These are phyloP conservation scores for Candida labiduridarum DNA, from an alignment of 1,139 yeast species.

Conservation along the genomic window DNA sequence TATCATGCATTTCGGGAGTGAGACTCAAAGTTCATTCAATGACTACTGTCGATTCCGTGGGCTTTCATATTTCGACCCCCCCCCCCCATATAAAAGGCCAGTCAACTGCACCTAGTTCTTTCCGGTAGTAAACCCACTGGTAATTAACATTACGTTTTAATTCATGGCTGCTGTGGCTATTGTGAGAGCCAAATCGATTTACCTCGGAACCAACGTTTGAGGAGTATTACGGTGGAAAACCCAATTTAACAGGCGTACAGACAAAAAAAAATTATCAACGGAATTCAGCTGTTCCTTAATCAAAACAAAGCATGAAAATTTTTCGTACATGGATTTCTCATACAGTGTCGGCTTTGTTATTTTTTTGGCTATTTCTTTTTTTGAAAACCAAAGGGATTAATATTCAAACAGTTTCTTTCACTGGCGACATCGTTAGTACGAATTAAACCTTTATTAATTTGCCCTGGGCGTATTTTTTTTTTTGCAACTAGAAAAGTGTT, in stretches of 20 bases:
- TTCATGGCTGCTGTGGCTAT: background rate
- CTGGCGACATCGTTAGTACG: too few species aligned
- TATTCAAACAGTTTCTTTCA: background rate
- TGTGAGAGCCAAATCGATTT: too few species aligned
- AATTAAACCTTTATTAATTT: too few species aligned
- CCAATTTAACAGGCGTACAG: background rate
- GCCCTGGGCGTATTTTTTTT: background rate
- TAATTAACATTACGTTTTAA: too few species aligned
- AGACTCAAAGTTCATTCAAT: too few species aligned
- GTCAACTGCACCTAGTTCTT: too few species aligned
- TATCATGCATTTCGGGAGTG: too few species aligned
- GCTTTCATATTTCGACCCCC: too few species aligned
- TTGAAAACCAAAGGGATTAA: background rate
- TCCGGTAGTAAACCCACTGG: too few species aligned
- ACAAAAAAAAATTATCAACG: conserved; percentile 1
- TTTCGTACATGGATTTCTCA: background rate
- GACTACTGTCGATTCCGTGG: too few species aligned
- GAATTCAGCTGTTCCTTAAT: background rate
- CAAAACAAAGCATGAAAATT: background rate
- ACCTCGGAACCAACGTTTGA: too few species aligned
- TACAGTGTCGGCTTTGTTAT: background rate
- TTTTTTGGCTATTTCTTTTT: background rate
- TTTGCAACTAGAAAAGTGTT: background rate
- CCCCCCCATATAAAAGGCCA: too few species aligned
- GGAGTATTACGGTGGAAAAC: background rate